Evolutionary conservation across 352 stramenopile genomes (phyloP).

Genomic region (Lagenidium sp.): DNA sequence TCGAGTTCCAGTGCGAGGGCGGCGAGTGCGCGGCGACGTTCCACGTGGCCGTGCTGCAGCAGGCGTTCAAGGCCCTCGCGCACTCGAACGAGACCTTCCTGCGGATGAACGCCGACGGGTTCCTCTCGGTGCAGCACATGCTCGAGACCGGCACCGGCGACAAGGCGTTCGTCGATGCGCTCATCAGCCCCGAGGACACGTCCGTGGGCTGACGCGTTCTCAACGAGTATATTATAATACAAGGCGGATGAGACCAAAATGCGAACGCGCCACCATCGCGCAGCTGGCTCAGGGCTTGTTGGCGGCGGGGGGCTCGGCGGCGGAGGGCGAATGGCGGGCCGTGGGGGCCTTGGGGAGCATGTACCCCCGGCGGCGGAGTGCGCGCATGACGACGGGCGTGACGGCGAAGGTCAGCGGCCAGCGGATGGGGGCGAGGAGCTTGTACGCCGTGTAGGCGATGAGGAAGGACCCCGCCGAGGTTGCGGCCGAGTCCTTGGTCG

Average conservation of each 20-base stretch:
- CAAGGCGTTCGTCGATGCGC: conserved; percentile 71
- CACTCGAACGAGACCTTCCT: conserved; percentile 79
- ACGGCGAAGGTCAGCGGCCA: conserved; percentile 78
- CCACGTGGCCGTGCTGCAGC: conserved; percentile 73
- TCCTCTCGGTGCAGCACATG: conserved; percentile 82
- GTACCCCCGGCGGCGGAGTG: conserved; percentile 59
- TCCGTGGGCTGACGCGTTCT: too few species aligned
- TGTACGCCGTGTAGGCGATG: conserved; percentile 81
- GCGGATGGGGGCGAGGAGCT: conserved; percentile 57
- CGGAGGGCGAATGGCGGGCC: not conserved
- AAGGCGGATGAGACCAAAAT: too few species aligned
- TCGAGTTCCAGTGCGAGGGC: conserved; percentile 61
- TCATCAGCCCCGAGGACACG: conserved; percentile 74
- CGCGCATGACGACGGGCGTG: conserved; percentile 65
- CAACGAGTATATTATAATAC: too few species aligned
- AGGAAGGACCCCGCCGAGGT: conserved; percentile 67
- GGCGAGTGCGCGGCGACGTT: conserved; percentile 45
- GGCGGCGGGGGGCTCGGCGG: too few species aligned
- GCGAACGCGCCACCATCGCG: too few species aligned
- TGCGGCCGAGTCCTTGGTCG: conserved; percentile 28
- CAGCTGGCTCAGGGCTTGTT: too few species aligned
- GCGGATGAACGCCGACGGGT: conserved; percentile 71
- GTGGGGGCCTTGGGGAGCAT: conserved; percentile 27
- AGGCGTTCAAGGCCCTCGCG: conserved; percentile 67
- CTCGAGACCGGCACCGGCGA: conserved; percentile 55